Evolutionary conservation across 176 grass and related monocot species (phyloP).

Genomic region (Typha latifolia): DNA sequence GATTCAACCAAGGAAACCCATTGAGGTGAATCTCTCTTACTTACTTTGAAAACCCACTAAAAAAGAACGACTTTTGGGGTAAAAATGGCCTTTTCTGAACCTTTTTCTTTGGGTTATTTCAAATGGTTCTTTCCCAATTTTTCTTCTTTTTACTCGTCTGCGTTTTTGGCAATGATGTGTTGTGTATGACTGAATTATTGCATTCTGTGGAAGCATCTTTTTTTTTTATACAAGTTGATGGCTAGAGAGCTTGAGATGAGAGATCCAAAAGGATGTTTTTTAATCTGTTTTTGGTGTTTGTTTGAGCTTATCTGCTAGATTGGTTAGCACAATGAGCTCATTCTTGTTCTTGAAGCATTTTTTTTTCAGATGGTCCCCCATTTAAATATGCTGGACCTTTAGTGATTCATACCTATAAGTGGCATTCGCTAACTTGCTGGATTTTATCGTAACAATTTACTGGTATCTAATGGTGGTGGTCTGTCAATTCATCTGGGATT

Average conservation of each 20-base stretch:
- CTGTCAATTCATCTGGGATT: background rate
- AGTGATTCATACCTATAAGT: too few relatives aligned
- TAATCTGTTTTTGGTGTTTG: background rate
- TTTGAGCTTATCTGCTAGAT: background rate
- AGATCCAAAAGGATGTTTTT: background rate
- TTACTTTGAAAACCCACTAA: background rate
- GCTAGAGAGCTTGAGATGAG: background rate
- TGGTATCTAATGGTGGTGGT: background rate
- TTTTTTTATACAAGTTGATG: too few relatives aligned
- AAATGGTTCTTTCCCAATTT: slow-evolving; percentile 3
- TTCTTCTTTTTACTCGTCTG: background rate
- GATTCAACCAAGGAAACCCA: slow-evolving; percentile 95
- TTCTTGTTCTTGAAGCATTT: background rate
- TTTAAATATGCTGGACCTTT: too few relatives aligned
- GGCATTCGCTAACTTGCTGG: too few relatives aligned
- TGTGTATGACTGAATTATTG: too few relatives aligned
- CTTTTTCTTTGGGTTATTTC: background rate
- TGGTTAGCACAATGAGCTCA: background rate
- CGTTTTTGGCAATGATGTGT: too few relatives aligned
- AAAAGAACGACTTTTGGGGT: background rate
- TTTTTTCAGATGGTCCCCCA: background rate
- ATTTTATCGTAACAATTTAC: background rate
- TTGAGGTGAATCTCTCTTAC: slow-evolving; percentile 42
- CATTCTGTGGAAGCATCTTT: too few relatives aligned
- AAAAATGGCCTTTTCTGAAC: slow-evolving; percentile 1